Base-by-base conservation (phyloP, 192 early-diverging fungal genomes). In the Coemansia sp. region DNA sequence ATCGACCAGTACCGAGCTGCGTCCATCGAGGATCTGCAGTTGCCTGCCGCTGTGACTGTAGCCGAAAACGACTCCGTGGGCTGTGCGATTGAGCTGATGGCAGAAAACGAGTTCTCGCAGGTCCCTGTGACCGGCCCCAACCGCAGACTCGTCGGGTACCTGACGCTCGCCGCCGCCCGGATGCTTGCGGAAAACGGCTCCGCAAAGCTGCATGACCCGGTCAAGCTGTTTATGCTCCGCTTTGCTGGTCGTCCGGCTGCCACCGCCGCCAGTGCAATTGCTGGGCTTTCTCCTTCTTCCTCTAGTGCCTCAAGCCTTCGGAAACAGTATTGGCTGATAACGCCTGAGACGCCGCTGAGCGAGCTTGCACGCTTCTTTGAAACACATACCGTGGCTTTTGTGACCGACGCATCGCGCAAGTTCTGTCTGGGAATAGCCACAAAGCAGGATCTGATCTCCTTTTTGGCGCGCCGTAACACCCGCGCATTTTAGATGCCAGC, bases 351-450 rank as follows among this genome's bases (percentile, higher is more conserved):
- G 5, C 87, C 89, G 62, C 84, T 94, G 56, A 78, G 88, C 56
- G 92, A 93, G 61, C 81, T 95, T 16, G 87, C 91, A 23, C 83
- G 85, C 44, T 92, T 95, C 75, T 95, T 94, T 87, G 92, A 95
- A 62, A 86, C 88, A 51, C 85, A 92, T 64, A 89, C 88, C 24
- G 92, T 93, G 70, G 90, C 90, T 0, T 91, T 95, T 68, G 88
- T 95, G 11, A 95, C 93, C 4, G 93, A 95, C 66, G 75, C 81
- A 15, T 84, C 87, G 33, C 88, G 91, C 48, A 89, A 92, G 69
- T 95, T 91, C 82, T 91, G 91, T 53, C 69, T 95, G 55, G 93
- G 89, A 58, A 88, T 93, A 61, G 89, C 88, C 0, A 92, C 91
- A 16, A 92, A 92, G 71, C 89, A 89, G 46, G 91, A 92, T 59